Percentiles rank a stretch among this genome's conserved stretches.
These are phyloP conservation scores for Phialemoniopsis sp. DNA, from an alignment of 2,329 filamentous ascomycete genomes.

Conservation along the genomic window DNA sequence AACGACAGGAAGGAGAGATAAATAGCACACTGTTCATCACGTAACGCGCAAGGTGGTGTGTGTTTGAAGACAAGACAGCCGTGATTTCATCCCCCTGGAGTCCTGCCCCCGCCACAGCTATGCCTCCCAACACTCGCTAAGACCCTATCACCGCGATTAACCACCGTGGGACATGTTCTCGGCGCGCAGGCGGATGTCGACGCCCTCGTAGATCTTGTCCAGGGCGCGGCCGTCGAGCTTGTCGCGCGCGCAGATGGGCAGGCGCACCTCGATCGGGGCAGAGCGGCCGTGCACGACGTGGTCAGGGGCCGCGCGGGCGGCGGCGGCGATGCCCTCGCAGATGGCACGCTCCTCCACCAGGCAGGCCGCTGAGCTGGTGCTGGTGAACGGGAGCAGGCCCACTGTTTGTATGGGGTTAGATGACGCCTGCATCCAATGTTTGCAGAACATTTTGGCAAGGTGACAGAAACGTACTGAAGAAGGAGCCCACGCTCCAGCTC, in stretches of 20 bases:
- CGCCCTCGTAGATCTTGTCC: conserved; percentile 1
- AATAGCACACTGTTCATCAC: too few relatives aligned
- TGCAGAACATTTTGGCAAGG: too few relatives aligned
- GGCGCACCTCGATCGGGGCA: background rate
- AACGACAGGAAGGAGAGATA: too few relatives aligned
- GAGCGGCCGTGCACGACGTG: conserved; percentile 1
- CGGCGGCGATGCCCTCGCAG: conserved; percentile 1
- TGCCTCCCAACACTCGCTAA: too few relatives aligned
- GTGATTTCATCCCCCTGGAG: too few relatives aligned
- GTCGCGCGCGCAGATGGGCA: background rate
- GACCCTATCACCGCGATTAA: background rate
- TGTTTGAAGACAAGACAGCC: too few relatives aligned
- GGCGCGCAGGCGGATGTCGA: conserved; percentile 1
- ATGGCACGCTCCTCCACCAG: background rate
- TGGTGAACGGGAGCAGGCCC: conserved; percentile 1
- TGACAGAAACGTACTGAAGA: too few relatives aligned
- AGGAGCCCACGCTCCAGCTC: too few relatives aligned
- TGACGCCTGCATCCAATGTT: too few relatives aligned
- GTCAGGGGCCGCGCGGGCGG: conserved; percentile 1
- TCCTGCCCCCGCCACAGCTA: too few relatives aligned
- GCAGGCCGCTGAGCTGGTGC: background rate
- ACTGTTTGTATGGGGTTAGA: background rate
- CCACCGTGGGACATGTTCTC: conserved; percentile 1
- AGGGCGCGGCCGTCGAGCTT: conserved; percentile 1
- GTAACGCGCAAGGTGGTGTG: too few relatives aligned